phyloP scores from a whole-genome alignment of 352 stramenopile species.

The Globisporangium nagaii region DNA sequence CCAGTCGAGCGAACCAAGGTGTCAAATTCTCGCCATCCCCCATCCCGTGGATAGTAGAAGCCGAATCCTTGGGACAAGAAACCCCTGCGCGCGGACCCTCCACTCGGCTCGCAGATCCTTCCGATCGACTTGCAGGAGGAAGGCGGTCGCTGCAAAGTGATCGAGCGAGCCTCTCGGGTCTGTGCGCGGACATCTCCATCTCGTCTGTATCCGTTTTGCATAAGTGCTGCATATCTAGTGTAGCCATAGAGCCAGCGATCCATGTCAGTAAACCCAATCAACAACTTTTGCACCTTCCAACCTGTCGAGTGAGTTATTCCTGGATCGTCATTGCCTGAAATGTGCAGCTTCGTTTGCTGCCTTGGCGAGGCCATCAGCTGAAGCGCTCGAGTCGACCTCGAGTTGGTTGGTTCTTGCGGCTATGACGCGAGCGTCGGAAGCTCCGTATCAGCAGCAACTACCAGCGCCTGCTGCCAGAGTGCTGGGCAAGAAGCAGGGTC shows the following conservation, averaged over 20 bases:
- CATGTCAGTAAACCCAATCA: neutral
- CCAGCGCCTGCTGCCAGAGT: neutral
- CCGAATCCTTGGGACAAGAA: constrained; percentile 88
- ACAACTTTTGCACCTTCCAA: neutral
- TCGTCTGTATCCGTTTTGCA: neutral
- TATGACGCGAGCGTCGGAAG: neutral
- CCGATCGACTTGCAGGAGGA: constrained; percentile 19
- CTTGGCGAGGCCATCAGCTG: too few relatives aligned
- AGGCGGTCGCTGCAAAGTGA: constrained; percentile 67
- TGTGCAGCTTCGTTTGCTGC: too few relatives aligned
- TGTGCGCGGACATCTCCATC: constrained; percentile 22
- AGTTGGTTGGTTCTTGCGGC: neutral
- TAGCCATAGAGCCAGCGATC: too few relatives aligned
- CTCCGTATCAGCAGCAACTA: neutral
- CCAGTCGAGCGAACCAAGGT: too few relatives aligned
- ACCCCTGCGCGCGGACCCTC: constrained; percentile 7
- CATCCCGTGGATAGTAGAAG: constrained; percentile 67
- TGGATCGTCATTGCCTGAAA: neutral
- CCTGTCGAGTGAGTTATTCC: neutral
- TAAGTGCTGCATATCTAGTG: neutral
- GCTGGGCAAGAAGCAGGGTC: constrained; percentile 8
- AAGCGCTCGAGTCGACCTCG: too few relatives aligned
- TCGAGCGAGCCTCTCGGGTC: constrained; percentile 27
- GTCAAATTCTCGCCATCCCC: constrained; percentile 87
- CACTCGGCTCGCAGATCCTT: constrained; percentile 25